A percentile compares a stretch with the other conserved stretches of the same genome.
These are phyloP conservation scores for Pascua guehoae DNA, from an alignment of 1,284 basidiomycete species.

Conservation along the genomic window DNA sequence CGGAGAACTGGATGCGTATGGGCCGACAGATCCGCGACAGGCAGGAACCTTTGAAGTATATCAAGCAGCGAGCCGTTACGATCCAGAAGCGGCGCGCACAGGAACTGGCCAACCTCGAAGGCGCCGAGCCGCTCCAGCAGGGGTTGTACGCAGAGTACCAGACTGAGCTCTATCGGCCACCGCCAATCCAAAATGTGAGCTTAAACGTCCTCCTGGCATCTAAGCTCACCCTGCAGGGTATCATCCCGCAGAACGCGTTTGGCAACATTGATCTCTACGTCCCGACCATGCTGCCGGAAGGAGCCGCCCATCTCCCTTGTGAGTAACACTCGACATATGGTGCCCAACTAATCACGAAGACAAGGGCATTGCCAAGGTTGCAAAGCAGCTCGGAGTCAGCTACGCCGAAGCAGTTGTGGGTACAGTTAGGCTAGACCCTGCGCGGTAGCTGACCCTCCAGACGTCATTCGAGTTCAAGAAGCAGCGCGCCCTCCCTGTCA, in stretches of 20 bases:
- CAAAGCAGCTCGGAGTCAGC: conserved; percentile 73
- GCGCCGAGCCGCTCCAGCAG: conserved; percentile 68
- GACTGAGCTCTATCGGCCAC: conserved; percentile 75
- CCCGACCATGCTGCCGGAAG: conserved; percentile 87
- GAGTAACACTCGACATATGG: conserved; percentile 42
- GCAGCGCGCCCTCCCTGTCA: conserved; percentile 80
- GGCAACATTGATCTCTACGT: conserved; percentile 97
- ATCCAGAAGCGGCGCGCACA: conserved; percentile 76
- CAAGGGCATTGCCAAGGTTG: conserved; percentile 84
- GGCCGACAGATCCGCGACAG: conserved; percentile 71
- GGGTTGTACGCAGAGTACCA: conserved; percentile 82
- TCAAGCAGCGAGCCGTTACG: conserved; percentile 81
- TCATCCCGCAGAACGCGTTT: conserved; percentile 90
- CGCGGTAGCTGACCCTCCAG: conserved; percentile 19
- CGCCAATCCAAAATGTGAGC: conserved; percentile 76
- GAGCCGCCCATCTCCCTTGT: conserved; percentile 85
- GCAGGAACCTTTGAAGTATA: conserved; percentile 82
- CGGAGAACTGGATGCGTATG: conserved; percentile 92
- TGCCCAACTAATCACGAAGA: conserved; percentile 53
- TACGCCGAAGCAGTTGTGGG: conserved; percentile 81
- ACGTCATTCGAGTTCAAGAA: conserved; percentile 85
- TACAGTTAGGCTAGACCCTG: too few relatives aligned
- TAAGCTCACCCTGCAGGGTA: conserved; percentile 59
- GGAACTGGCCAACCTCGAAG: conserved; percentile 62
- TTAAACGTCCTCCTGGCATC: background rate